Conservation (phyloP, 2,329 filamentous ascomycete genomes). For the Aspergillus novoparasiticus region DNA sequence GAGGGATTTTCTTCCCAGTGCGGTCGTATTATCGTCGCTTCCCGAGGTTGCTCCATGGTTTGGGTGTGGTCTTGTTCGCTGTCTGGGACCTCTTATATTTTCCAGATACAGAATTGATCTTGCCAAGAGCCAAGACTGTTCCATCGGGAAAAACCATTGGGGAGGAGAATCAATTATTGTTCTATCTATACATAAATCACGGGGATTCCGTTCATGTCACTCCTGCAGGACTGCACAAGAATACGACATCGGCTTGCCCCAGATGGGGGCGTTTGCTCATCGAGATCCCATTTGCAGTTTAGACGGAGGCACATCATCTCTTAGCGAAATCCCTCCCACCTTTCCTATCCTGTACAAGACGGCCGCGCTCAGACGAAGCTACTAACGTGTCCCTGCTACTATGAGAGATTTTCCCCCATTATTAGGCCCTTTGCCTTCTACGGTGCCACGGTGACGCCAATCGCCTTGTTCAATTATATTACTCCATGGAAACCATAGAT, state of each 20-base stretch:
- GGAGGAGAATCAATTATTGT: not conserved
- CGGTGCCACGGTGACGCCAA: constrained; percentile 2
- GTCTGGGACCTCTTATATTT: too few species aligned
- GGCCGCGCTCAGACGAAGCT: constrained; percentile 2
- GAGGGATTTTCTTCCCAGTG: constrained; percentile 34
- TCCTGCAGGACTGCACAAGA: not conserved
- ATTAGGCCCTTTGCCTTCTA: not conserved
- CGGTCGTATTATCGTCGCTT: constrained; percentile 2
- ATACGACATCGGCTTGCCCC: constrained; percentile 5
- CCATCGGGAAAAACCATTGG: not conserved
- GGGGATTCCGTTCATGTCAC: not conserved
- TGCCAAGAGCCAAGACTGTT: constrained; percentile 1
- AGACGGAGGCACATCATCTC: constrained; percentile 3
- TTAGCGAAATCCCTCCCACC: constrained; percentile 3
- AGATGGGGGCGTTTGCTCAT: constrained; percentile 1
- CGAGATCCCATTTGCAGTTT: constrained; percentile 1
- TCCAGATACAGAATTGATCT: not conserved
- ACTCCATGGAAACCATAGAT: constrained; percentile 4
- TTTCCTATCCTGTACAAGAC: constrained; percentile 2
- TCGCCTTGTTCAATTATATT: not conserved
- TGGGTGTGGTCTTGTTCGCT: not conserved
- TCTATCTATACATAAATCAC: not conserved
- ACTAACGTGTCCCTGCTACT: not conserved
- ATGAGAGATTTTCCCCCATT: constrained; percentile 2
- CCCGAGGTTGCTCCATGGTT: constrained; percentile 4